Evolutionary conservation across 345 rosid genomes (phyloP).

Genomic region (Linum lewisii): DNA sequence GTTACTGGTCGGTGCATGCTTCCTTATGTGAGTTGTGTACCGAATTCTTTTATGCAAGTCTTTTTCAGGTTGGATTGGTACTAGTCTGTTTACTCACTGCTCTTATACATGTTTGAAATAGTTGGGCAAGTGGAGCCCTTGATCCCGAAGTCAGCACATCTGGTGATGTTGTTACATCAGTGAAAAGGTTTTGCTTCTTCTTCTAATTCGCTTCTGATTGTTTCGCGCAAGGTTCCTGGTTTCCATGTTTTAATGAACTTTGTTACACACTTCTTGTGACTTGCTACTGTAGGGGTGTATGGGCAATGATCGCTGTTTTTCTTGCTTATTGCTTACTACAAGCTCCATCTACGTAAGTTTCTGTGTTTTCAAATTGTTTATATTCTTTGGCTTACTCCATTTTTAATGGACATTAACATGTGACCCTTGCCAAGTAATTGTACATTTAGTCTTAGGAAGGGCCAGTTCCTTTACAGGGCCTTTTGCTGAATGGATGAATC

Average conservation of each 20-base stretch:
- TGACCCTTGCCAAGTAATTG: too few species aligned
- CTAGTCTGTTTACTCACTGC: neutral
- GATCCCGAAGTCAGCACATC: slow-evolving; percentile 58
- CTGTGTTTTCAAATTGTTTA: too few species aligned
- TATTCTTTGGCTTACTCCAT: too few species aligned
- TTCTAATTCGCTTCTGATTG: neutral
- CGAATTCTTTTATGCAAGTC: too few species aligned
- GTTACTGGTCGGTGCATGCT: slow-evolving; percentile 86
- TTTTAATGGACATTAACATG: too few species aligned
- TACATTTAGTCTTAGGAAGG: too few species aligned
- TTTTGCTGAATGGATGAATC: too few species aligned
- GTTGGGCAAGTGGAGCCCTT: slow-evolving; percentile 98
- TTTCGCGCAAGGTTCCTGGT: neutral
- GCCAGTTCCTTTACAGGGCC: too few species aligned
- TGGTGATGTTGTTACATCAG: slow-evolving; percentile 76
- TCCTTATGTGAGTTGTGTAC: slow-evolving; percentile 87
- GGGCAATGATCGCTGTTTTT: slow-evolving; percentile 98
- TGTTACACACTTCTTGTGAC: slow-evolving; percentile 10
- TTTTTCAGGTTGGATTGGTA: too few species aligned
- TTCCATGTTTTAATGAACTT: slow-evolving; percentile 1
- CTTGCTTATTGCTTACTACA: slow-evolving; percentile 94
- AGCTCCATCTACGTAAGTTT: slow-evolving; percentile 99
- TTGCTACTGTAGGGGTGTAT: slow-evolving; percentile 62
- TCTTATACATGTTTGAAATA: slow-evolving; percentile 21
- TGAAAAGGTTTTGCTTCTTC: slow-evolving; percentile 56